A percentile compares a stretch with the other conserved stretches of the same genome.
These are phyloP conservation scores for Russula abietina DNA, from an alignment of 768 basidiomycete species.

Conservation along the genomic window DNA sequence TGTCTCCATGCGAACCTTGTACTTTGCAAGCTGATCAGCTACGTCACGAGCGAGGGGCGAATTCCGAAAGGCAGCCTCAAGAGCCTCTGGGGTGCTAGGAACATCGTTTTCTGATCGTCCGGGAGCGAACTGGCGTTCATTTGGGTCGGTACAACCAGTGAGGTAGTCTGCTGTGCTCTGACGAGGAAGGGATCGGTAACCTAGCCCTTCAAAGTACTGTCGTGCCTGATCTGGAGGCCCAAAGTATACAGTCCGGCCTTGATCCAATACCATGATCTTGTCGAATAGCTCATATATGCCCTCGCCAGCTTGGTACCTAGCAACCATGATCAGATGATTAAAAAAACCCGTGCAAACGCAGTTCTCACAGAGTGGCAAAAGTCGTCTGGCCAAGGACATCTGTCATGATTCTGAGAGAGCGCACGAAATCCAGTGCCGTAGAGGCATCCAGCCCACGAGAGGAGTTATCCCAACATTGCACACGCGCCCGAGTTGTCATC, in stretches of 20 bases:
- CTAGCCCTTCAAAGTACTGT: slow-evolving; percentile 68
- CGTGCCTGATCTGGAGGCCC: slow-evolving; percentile 72
- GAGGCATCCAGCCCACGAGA: slow-evolving; percentile 81
- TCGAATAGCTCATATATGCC: slow-evolving; percentile 76
- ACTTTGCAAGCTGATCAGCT: slow-evolving; percentile 46
- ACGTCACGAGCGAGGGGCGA: slow-evolving; percentile 45
- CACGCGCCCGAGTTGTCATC: slow-evolving; percentile 76
- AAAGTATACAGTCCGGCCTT: slow-evolving; percentile 78
- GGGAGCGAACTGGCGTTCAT: slow-evolving; percentile 73
- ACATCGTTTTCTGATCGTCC: slow-evolving; percentile 54
- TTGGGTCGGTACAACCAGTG: slow-evolving; percentile 76
- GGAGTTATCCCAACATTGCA: slow-evolving; percentile 82
- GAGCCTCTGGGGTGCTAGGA: slow-evolving; percentile 59
- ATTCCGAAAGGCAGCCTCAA: slow-evolving; percentile 55
- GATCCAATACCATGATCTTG: slow-evolving; percentile 79
- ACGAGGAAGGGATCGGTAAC: slow-evolving; percentile 70
- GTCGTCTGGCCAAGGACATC: slow-evolving; percentile 76
- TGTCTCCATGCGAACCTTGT: slow-evolving; percentile 49
- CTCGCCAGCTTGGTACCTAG: slow-evolving; percentile 63
- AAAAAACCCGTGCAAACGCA: background rate
- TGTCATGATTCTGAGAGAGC: slow-evolving; percentile 75
- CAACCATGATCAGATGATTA: slow-evolving; percentile 30
- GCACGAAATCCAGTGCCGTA: slow-evolving; percentile 82
- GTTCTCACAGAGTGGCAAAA: slow-evolving; percentile 64
- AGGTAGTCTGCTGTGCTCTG: slow-evolving; percentile 90